A percentile compares a stretch with the other conserved stretches of the same genome.
These are phyloP conservation scores for Solanum hybrid DNA, from an alignment of 305 asterid genomes.

Conservation along the genomic window DNA sequence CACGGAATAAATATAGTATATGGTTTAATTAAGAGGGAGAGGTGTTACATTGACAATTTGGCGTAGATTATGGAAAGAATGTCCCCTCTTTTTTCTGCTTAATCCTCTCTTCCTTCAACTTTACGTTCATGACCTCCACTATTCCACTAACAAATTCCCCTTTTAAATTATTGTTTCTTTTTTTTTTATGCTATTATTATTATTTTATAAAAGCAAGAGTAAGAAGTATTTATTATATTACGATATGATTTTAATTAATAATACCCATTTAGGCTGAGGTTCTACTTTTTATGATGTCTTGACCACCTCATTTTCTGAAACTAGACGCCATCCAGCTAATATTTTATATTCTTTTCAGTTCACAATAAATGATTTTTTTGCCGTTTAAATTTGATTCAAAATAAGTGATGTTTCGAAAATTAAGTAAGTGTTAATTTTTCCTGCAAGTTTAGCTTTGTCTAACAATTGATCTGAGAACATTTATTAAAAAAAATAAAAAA, in stretches of 20 bases:
- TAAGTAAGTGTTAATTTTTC: not conserved
- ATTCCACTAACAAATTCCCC: not conserved
- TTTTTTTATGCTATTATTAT: not conserved
- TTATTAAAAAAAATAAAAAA: not conserved
- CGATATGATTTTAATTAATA: not conserved
- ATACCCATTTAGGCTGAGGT: not conserved
- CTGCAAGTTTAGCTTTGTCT: not conserved
- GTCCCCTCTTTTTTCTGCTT: not conserved
- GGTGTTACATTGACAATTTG: not conserved
- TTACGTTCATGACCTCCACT: not conserved
- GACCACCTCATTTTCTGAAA: constrained; percentile 1
- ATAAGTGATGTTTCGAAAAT: not conserved
- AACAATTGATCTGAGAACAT: not conserved
- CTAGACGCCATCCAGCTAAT: not conserved
- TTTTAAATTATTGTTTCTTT: not conserved
- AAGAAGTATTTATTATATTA: not conserved
- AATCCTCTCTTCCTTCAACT: not conserved
- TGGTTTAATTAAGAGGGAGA: not conserved
- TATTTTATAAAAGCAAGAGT: not conserved
- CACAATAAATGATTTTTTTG: not conserved
- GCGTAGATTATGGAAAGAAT: not conserved
- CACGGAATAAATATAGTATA: not conserved
- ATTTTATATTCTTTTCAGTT: not conserved
- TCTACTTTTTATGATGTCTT: not conserved
- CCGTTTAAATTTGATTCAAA: not conserved